Conservation (phyloP, 805 yeast genomes). For the Metschnikowia dekortorum region DNA sequence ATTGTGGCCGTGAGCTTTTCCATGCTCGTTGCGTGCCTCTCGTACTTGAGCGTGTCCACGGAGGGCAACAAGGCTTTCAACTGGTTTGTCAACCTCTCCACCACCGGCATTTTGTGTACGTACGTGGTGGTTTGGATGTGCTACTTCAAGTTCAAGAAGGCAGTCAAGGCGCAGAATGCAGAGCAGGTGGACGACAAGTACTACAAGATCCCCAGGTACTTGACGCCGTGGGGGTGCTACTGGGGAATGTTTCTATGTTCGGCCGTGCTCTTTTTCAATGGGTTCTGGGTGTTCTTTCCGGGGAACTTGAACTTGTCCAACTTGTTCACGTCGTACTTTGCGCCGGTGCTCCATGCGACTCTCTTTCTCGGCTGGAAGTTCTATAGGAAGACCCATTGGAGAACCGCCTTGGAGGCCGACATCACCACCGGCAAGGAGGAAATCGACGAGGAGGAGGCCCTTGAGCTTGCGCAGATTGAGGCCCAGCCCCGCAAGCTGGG, state of each 20-base stretch:
- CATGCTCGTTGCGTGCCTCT: slow-evolving; percentile 28
- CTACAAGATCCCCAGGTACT: slow-evolving; percentile 14
- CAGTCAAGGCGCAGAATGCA: slow-evolving; percentile 33
- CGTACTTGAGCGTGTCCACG: slow-evolving; percentile 41
- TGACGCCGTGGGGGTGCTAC: slow-evolving; percentile 14
- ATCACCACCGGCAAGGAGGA: slow-evolving; percentile 50
- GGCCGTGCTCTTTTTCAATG: slow-evolving; percentile 33
- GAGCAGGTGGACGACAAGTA: slow-evolving; percentile 20
- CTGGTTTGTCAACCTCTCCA: slow-evolving; percentile 66
- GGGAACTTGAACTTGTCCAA: slow-evolving; percentile 30
- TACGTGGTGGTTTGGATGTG: slow-evolving; percentile 54
- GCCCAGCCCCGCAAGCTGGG: slow-evolving; percentile 21
- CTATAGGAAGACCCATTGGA: slow-evolving; percentile 44
- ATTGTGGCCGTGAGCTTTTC: slow-evolving; percentile 50
- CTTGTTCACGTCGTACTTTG: slow-evolving; percentile 36
- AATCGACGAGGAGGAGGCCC: slow-evolving; percentile 55
- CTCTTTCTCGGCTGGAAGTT: slow-evolving; percentile 51
- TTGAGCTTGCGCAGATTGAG: slow-evolving; percentile 20
- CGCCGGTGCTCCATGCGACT: slow-evolving; percentile 44
- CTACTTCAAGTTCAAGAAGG: slow-evolving; percentile 41
- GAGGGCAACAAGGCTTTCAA: slow-evolving; percentile 59
- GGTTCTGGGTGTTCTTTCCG: slow-evolving; percentile 40
- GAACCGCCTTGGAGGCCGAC: slow-evolving; percentile 47
- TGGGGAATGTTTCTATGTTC: slow-evolving; percentile 19
- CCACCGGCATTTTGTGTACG: slow-evolving; percentile 63